Conservation (phyloP, 2,329 filamentous ascomycete species). For the Chalara sp. region DNA sequence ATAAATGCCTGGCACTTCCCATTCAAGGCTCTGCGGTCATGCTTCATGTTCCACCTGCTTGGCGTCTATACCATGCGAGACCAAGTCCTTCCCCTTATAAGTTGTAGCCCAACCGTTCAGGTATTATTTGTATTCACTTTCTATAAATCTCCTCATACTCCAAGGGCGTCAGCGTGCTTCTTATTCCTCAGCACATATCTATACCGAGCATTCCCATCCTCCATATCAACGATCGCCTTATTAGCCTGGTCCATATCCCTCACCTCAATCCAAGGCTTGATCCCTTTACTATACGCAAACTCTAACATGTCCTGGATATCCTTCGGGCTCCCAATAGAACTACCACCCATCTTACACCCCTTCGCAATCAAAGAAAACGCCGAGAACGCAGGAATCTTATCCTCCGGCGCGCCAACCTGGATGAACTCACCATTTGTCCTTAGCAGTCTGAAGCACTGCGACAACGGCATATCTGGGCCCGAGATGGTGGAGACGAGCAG, state of each 20-base stretch:
- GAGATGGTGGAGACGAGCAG: slow-evolving; percentile 54
- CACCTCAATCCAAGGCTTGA: slow-evolving; percentile 51
- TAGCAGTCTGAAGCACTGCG: slow-evolving; percentile 54
- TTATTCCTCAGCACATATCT: slow-evolving; percentile 42
- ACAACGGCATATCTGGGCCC: slow-evolving; percentile 52
- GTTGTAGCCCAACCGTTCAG: no score
- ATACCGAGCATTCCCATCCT: slow-evolving; percentile 46
- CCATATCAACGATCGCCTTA: slow-evolving; percentile 48
- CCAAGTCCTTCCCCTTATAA: no score
- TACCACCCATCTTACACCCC: slow-evolving; percentile 40
- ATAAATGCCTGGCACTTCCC: no score
- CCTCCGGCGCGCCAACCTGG: slow-evolving; percentile 61
- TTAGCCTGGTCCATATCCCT: slow-evolving; percentile 53
- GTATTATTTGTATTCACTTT: no score
- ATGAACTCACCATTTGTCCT: slow-evolving; percentile 53
- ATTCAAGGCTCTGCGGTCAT: no score
- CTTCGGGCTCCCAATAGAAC: slow-evolving; percentile 30
- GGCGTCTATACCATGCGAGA: no score
- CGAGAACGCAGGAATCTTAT: slow-evolving; percentile 43
- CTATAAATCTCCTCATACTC: no score
- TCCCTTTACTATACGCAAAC: slow-evolving; percentile 49
- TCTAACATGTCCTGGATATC: slow-evolving; percentile 57
- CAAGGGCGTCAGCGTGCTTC: slow-evolving; percentile 13
- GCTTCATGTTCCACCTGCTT: no score
- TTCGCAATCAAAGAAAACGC: slow-evolving; percentile 52